These are phyloP conservation scores for Phlegmacium glaucopus DNA, from an alignment of 768 basidiomycete genomes.

Conservation along the genomic window DNA sequence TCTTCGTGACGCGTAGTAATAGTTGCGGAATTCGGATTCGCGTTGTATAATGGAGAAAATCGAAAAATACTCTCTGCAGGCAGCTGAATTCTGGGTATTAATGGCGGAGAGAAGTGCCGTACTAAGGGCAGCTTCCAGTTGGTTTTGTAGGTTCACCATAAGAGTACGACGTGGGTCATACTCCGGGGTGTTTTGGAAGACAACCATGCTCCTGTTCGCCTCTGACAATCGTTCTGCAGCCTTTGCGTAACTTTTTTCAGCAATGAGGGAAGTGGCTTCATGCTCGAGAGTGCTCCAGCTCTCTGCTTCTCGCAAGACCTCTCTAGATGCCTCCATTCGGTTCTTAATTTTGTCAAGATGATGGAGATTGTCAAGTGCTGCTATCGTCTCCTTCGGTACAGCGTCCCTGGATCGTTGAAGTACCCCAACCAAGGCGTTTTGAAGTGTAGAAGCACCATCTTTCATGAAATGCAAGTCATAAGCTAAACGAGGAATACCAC, in stretches of 20 bases:
- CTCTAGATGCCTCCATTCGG: conserved; percentile 85
- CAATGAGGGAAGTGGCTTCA: conserved; percentile 84
- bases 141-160: conserved; percentile 92
- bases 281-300: conserved; percentile 94
- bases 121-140: conserved; percentile 89
- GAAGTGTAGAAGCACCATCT: conserved; percentile 80
- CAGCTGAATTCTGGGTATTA: conserved; percentile 67
- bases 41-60: conserved; percentile 92
- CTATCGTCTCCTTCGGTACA: conserved; percentile 54
- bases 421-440: conserved; percentile 60
- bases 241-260: conserved; percentile 76
- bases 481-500: conserved; percentile 84
- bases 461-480: conserved; percentile 98
- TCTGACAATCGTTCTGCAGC: conserved; percentile 92
- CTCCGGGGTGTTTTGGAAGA: conserved; percentile 90
- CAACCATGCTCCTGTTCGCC: conserved; percentile 83
- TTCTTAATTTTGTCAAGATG: conserved; percentile 79
- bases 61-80: conserved; percentile 74
- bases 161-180: conserved; percentile 83
- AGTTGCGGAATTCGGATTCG: conserved; percentile 89
- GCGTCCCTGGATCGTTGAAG: conserved; percentile 50
- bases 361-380: conserved; percentile 73
- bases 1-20: conserved; percentile 87
- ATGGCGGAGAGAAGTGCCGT: conserved; percentile 89
- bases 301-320: conserved; percentile 92